Conservation (phyloP, 2,329 filamentous ascomycete genomes). For the Cladorrhinum sp. region DNA sequence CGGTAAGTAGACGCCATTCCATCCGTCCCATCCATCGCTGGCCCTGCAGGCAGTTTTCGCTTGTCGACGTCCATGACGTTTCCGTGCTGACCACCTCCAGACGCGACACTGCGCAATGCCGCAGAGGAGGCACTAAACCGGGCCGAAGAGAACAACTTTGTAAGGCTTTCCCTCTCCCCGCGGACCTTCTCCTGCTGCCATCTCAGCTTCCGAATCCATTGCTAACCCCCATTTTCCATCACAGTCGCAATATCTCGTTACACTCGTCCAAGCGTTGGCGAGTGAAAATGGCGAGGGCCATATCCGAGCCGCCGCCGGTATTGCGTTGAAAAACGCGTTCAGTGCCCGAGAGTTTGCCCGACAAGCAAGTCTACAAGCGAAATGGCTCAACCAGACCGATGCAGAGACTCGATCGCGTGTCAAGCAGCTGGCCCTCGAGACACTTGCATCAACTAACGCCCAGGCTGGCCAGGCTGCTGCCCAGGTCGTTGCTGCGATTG, state of each 20-base stretch:
- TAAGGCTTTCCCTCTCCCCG: conserved; percentile 46
- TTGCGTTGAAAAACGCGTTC: conserved; percentile 98
- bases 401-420: conserved; percentile 79
- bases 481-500: conserved; percentile 93
- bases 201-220: neutral
- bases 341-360: conserved; percentile 85
- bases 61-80: conserved; percentile 22
- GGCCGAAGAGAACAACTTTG: conserved; percentile 93
- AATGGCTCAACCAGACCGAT: conserved; percentile 86
- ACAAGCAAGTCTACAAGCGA: conserved; percentile 84
- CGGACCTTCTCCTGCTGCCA: conserved; percentile 4
- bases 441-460: conserved; percentile 72
- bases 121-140: conserved; percentile 92
- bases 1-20: conserved; percentile 58
- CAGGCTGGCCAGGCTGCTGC: conserved; percentile 87
- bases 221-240: conserved; percentile 14
- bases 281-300: conserved; percentile 80
- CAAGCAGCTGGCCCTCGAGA: conserved; percentile 87
- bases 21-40: neutral
- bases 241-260: conserved; percentile 87
- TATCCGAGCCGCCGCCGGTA: conserved; percentile 90
- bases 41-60: conserved; percentile 16
- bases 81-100: conserved; percentile 51
- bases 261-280: conserved; percentile 88
- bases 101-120: conserved; percentile 82